Evolutionary conservation across 2,329 filamentous ascomycete species (phyloP), one percentile per base, ranked within the genome.

Genomic region (Neofusicoccum ribis): DNA sequence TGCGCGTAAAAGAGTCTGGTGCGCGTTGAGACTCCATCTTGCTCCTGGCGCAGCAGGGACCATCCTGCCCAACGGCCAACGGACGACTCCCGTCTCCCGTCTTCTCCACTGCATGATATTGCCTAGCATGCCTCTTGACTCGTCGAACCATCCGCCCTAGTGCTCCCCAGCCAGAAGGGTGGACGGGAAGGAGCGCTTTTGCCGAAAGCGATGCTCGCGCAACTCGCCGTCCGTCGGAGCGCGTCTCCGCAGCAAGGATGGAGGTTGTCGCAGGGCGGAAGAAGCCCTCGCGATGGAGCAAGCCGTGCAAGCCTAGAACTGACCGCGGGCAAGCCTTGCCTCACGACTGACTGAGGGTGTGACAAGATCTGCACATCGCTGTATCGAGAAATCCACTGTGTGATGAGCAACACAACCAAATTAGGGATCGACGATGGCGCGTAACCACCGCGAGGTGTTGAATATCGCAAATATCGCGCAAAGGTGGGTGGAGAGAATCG

Each of bases 11-110:
- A 37, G 23, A 47, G 23, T 17, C 46, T 62, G 59, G 41, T 62
- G 59, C 46, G 59, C 47, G n/a, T 51, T 27, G 36, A 41, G 46
- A 60, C 56, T 62, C 59, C 59, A 62, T 60, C n/a, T 47, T 60
- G 43, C 56, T 60, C 56, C 41, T 62, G 47, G 37, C 6, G 15
- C 17, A 50, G 59, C 59, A 62, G 37, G 59, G 59, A 50, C 44
- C 59, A 62, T 62, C 59, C 59, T 62, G 46, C 59, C 59, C 59
- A 62, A 62, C 59, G 59, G 44, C 59, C 56, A 37, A 60, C 56
- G 56, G 56, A 60, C 56, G 27, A 60, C 56, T 36, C 43, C 56
- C 56, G 56, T 60, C 56, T 60, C 56, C 56, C 56, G 56, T 60
- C 39, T 50, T 62, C 59, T 47, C 59, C 59, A 62, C 59, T 27